Percentiles rank a stretch among this genome's conserved stretches.
Evolutionary conservation across 2,329 filamentous ascomycete species (phyloP).

Genomic region (Nemania abortiva): DNA sequence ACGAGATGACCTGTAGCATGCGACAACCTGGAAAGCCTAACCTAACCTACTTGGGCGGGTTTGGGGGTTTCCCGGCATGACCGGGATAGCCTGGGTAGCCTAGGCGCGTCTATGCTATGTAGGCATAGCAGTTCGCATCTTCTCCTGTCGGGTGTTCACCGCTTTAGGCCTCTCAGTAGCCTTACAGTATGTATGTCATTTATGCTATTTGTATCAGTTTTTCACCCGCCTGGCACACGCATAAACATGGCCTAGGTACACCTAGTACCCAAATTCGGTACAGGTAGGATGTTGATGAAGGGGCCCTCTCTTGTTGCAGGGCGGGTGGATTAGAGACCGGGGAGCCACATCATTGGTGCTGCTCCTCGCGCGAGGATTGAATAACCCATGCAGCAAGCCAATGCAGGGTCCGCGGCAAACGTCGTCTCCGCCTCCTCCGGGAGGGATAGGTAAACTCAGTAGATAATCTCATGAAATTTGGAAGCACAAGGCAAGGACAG

Average conservation of each 20-base stretch:
- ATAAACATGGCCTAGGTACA: too few relatives aligned
- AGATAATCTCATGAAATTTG: too few relatives aligned
- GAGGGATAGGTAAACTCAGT: too few relatives aligned
- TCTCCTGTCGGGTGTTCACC: slow-evolving; percentile 12
- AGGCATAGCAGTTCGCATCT: not conserved
- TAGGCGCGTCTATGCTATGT: not conserved
- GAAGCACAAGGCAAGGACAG: not conserved
- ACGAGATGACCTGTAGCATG: slow-evolving; percentile 10
- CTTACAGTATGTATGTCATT: too few relatives aligned
- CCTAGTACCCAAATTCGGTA: too few relatives aligned
- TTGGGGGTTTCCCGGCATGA: not conserved
- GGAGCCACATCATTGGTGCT: not conserved
- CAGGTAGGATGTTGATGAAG: too few relatives aligned
- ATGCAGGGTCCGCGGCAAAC: slow-evolving; percentile 25
- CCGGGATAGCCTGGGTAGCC: not conserved
- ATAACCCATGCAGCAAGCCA: slow-evolving; percentile 16
- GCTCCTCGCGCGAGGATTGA: slow-evolving; percentile 10
- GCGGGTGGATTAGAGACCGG: not conserved
- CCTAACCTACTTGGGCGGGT: not conserved
- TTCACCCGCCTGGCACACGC: too few relatives aligned
- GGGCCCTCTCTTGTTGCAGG: not conserved
- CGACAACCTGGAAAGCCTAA: not conserved
- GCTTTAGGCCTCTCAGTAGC: not conserved
- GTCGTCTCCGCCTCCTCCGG: not conserved
- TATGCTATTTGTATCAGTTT: too few relatives aligned